Evolutionary conservation across 2,329 filamentous ascomycete genomes (phyloP).

Genomic region (Rhynchosporium agropyri): DNA sequence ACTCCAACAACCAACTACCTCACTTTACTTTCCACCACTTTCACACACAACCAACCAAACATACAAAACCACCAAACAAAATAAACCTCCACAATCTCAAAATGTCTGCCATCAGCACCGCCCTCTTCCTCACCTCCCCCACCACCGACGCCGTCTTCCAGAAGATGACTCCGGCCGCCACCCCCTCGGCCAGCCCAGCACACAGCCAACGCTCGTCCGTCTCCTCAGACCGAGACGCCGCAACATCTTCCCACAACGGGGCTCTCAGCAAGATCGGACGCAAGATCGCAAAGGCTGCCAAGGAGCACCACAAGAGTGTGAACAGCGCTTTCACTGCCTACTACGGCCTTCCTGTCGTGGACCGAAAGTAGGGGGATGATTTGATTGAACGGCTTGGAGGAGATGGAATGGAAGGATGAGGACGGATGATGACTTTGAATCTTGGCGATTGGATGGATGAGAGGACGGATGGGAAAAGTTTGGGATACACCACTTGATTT

Average conservation of each 20-base stretch:
- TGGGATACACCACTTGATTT: background rate
- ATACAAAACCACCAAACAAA: background rate
- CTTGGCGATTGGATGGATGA: background rate
- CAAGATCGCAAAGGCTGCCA: conserved; percentile 9
- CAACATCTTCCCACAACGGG: background rate
- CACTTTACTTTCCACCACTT: background rate
- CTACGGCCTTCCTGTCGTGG: background rate
- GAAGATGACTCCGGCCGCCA: conserved; percentile 6
- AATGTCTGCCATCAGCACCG: conserved; percentile 13
- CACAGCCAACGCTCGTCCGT: background rate
- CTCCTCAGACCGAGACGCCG: background rate
- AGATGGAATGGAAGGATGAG: background rate
- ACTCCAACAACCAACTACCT: background rate
- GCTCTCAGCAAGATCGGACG: background rate
- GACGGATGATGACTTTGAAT: background rate
- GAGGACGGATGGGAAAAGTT: conserved; percentile 1
- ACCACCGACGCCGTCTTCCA: conserved; percentile 11
- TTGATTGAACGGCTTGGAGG: background rate
- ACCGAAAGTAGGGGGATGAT: background rate
- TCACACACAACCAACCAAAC: no score
- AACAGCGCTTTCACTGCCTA: conserved; percentile 10
- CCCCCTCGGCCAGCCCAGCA: background rate
- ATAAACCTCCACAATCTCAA: background rate
- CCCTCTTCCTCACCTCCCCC: conserved; percentile 10
- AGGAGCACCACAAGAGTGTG: conserved; percentile 9